phyloP scores from a whole-genome alignment of 768 basidiomycete genomes.

The Vararia minispora region DNA sequence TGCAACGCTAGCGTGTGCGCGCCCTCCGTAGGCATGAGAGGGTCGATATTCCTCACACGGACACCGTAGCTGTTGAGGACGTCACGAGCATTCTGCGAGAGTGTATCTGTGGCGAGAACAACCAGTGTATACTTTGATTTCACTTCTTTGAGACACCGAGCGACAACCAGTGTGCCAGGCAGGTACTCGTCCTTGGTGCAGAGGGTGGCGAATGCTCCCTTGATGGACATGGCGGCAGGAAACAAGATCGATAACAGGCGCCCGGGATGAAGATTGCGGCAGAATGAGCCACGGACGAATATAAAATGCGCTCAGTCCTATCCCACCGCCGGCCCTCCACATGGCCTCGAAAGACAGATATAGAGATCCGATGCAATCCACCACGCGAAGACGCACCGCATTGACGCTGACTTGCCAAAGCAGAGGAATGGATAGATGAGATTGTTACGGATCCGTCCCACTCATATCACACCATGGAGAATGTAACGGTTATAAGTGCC shows the following conservation, averaged over 20 bases:
- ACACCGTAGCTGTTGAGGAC: conserved; percentile 47
- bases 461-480: too few relatives aligned
- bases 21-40: conserved; percentile 40
- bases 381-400: too few relatives aligned
- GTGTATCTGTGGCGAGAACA: conserved; percentile 34
- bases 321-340: not conserved
- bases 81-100: conserved; percentile 26
- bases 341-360: conserved; percentile 3
- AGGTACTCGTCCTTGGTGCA: conserved; percentile 58
- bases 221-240: conserved; percentile 24
- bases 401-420: not conserved
- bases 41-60: conserved; percentile 43
- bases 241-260: not conserved
- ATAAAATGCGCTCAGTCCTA: too few relatives aligned
- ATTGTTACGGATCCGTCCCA: too few relatives aligned
- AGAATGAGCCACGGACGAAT: not conserved
- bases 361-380: too few relatives aligned
- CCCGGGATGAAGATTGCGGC: not conserved
- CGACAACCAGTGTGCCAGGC: conserved; percentile 43
- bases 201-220: conserved; percentile 64
- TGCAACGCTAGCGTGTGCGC: conserved; percentile 21
- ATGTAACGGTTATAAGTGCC: too few relatives aligned
- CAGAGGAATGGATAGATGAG: too few relatives aligned
- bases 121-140: conserved; percentile 38
- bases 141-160: conserved; percentile 34